A percentile compares a stretch with the other conserved stretches of the same genome.
Conservation (phyloP, 768 basidiomycete species). For the Rubroboletus satanas region DNA sequence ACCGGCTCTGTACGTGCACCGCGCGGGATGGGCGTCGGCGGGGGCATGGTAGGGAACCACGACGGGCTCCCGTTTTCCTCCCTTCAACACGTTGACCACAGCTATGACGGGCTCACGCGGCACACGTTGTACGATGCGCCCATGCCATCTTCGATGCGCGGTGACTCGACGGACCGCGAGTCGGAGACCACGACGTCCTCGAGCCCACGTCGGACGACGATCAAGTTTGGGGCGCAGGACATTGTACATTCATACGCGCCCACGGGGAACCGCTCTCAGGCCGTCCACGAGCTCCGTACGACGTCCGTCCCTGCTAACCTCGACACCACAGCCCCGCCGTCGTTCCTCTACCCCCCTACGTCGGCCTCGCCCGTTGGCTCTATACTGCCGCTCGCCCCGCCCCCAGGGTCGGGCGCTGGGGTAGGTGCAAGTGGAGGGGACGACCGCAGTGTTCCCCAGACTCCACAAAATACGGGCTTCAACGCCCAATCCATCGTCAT, state of each 20-base stretch:
- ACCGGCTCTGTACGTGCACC: slow-evolving; percentile 21
- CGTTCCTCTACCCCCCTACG: slow-evolving; percentile 27
- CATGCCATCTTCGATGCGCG: slow-evolving; percentile 43
- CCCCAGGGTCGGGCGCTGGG: slow-evolving; percentile 5
- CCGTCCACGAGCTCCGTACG: slow-evolving; percentile 36
- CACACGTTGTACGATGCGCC: slow-evolving; percentile 91
- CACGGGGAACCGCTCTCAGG: slow-evolving; percentile 45
- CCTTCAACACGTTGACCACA: slow-evolving; percentile 30
- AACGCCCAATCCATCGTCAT: slow-evolving; percentile 21
- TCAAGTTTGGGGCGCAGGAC: slow-evolving; percentile 77
- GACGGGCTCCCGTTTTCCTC: slow-evolving; percentile 22
- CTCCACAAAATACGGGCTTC: slow-evolving; percentile 26
- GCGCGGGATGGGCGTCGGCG: slow-evolving; percentile 23
- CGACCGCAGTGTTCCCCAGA: not conserved
- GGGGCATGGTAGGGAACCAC: slow-evolving; percentile 28
- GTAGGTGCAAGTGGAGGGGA: not conserved
- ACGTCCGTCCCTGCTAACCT: slow-evolving; percentile 17
- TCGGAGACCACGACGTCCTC: slow-evolving; percentile 29
- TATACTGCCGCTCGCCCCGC: slow-evolving; percentile 15
- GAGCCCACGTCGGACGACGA: slow-evolving; percentile 44
- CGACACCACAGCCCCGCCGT: slow-evolving; percentile 8
- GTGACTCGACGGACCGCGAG: slow-evolving; percentile 38
- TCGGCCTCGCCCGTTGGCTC: not conserved
- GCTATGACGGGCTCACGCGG: slow-evolving; percentile 56
- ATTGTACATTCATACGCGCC: slow-evolving; percentile 71